A percentile compares a stretch with the other conserved stretches of the same genome.
These are phyloP conservation scores for Claviceps sp. DNA, from an alignment of 2,329 filamentous ascomycete genomes.

Conservation along the genomic window DNA sequence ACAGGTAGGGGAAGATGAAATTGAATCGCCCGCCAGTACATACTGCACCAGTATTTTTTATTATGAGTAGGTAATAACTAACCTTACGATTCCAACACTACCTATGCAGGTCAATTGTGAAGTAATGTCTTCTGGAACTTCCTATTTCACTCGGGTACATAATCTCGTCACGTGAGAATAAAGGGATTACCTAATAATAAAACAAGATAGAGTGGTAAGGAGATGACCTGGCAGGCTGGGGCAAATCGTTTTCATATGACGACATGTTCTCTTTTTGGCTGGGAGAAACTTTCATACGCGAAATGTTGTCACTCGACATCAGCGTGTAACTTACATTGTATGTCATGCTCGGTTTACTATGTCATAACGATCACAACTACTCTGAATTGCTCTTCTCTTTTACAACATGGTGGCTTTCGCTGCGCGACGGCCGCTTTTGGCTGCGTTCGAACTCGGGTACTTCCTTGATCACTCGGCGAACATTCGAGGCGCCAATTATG, in stretches of 20 bases:
- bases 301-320: not conserved
- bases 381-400: slow-evolving; percentile 9
- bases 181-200: too few species aligned
- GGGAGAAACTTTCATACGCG: not conserved
- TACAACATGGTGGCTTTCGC: slow-evolving; percentile 35
- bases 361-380: slow-evolving; percentile 16
- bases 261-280: not conserved
- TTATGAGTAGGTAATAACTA: too few species aligned
- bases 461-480: slow-evolving; percentile 9
- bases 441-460: slow-evolving; percentile 25
- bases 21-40: too few species aligned
- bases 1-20: too few species aligned
- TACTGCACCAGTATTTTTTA: too few species aligned
- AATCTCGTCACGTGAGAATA: too few species aligned
- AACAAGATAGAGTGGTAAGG: too few species aligned
- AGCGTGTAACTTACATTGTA: not conserved
- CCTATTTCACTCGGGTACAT: too few species aligned
- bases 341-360: slow-evolving; percentile 9
- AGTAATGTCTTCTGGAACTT: too few species aligned
- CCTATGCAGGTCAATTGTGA: too few species aligned
- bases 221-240: too few species aligned
- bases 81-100: too few species aligned
- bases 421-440: slow-evolving; percentile 36
- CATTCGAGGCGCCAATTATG: slow-evolving; percentile 10
- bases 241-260: not conserved